Evolutionary conservation across 2,329 filamentous ascomycete species (phyloP), one percentile per base, ranked within the genome.

Genomic region (Trichoderma citrinoviride): DNA sequence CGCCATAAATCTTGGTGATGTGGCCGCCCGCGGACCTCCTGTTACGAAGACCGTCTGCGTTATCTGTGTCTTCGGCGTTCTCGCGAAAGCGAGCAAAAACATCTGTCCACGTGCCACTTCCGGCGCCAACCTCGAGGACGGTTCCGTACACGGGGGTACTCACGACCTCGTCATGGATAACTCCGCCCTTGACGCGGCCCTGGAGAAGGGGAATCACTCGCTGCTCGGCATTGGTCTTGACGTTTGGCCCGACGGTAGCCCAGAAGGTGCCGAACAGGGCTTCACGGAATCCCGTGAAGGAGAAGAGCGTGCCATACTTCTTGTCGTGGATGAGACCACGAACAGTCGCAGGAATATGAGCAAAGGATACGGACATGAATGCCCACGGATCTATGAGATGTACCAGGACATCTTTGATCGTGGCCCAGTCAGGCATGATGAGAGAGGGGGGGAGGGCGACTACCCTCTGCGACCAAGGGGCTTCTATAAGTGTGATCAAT

Each of bases 211-310:
- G 49, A 37, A 62, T 46, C 3, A 89, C 83, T 29, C 74, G 74
- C 0, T 70, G 70, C 41, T 77, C 78, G 19, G 76, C 80, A 46
- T 67, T 71, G n/a, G 74, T 67, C 65, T 82, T 81, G 3, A 85
- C 78, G 4, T 73, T 66, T 0, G 87, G 85, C 0, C 86, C 86
- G 50, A 80, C 79, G 61, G 72, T 77, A 40, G 75, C 74, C 87
- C 87, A 90, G 76, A 90, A 89, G 46, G 76, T 75, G 60, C 80
- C 81, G 75, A 90, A 90, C 83, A 87, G 88, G 67, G 76, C 79
- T 2, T 78, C 74, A 46, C 75, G 77, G 61, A 87, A 77, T 23
- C 71, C 72, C 2, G 75, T 71, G 1, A 75, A 77, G 19, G 78
- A 81, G 50, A 82, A 56, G 19, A 85, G 75, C 5, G 77, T 73